Percentiles rank a stretch among this genome's conserved stretches.
These are phyloP conservation scores for Beauveria scarabaeidicola DNA, from an alignment of 2,329 filamentous ascomycete genomes.

Conservation along the genomic window DNA sequence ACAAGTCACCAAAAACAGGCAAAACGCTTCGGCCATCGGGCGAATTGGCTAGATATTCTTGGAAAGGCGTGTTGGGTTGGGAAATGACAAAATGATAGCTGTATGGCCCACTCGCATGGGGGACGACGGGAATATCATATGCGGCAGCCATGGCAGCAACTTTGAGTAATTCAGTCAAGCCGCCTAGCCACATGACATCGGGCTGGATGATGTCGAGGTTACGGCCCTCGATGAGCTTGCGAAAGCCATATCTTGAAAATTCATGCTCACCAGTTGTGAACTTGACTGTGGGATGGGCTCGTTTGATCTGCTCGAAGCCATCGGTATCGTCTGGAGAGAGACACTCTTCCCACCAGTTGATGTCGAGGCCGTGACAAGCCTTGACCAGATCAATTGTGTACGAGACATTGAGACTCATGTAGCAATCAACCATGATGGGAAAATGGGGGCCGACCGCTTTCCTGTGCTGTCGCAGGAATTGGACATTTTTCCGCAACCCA, in stretches of 20 bases:
- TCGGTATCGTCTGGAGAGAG: slow-evolving; percentile 86
- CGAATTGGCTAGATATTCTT: slow-evolving; percentile 92
- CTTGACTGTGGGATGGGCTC: slow-evolving; percentile 79
- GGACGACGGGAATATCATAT: slow-evolving; percentile 90
- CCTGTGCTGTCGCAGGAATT: slow-evolving; percentile 77
- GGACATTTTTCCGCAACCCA: slow-evolving; percentile 80
- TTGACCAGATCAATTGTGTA: slow-evolving; percentile 90
- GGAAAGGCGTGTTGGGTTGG: slow-evolving; percentile 87
- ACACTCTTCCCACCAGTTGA: slow-evolving; percentile 98
- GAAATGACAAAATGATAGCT: slow-evolving; percentile 95
- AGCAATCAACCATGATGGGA: slow-evolving; percentile 91
- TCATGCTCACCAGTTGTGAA: slow-evolving; percentile 97
- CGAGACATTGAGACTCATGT: slow-evolving; percentile 88
- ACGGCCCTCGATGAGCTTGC: slow-evolving; percentile 83
- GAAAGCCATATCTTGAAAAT: slow-evolving; percentile 89
- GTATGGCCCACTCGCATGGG: slow-evolving; percentile 90
- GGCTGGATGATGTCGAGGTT: slow-evolving; percentile 93
- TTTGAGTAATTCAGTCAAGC: slow-evolving; percentile 84
- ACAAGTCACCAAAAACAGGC: slow-evolving; percentile 87
- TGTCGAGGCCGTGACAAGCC: slow-evolving; percentile 71
- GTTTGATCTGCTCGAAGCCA: slow-evolving; percentile 82
- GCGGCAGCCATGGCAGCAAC: slow-evolving; percentile 82
- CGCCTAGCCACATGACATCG: slow-evolving; percentile 96
- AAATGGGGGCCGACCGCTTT: slow-evolving; percentile 82
- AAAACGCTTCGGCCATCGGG: slow-evolving; percentile 82